Base-by-base conservation (phyloP, 2,329 filamentous ascomycete species). In the Pseudogymnoascus verrucosus region DNA sequence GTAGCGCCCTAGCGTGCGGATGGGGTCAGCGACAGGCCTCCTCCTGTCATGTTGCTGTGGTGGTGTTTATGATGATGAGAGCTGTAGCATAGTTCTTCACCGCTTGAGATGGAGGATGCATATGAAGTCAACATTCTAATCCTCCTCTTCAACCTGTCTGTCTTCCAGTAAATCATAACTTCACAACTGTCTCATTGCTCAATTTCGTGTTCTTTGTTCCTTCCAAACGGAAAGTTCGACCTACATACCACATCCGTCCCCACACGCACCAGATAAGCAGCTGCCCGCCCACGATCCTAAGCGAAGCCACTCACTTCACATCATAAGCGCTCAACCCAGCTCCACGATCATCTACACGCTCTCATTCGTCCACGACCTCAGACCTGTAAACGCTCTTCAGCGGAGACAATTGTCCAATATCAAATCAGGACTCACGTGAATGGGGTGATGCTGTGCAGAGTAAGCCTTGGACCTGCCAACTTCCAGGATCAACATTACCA, bases 251-350 rank as follows among this genome's bases (percentile, higher is more conserved):
- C 6, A 34, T 34, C 51, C 26, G 34, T 34, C 26, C 8, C 16
- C 51, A 57, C 51, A 5, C 16, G 51, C 51, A 57, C 8, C n/a
- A 19, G 51, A 57, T 34, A 57, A 21, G 51, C 11, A 57, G 2
- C n/a, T 19, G 8, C 51, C 51, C 16, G n/a, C 28, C 28, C 51
- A 34, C n/a, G 51, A 21, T 57, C 2, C n/a, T 57, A 57, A 57
- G 51, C 51, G 51, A 57, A 34, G 16, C 51, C 51, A 57, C 28
- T 57, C 28, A 34, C 28, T 21, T 34, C 19, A 5, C 51, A 57
- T 57, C 51, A 34, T 57, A 57, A 57, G 51, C 51, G 51, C 51
- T 57, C 51, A 57, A 57, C 51, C 51, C 26, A 34, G 26, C 28
- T 21, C 16, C 51, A 57, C 21, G 28, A 10, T 4, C 26, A 34